Evolutionary conservation across 257 asterid species (phyloP), one percentile per base, ranked within the genome.

Genomic region (Lantana camara): DNA sequence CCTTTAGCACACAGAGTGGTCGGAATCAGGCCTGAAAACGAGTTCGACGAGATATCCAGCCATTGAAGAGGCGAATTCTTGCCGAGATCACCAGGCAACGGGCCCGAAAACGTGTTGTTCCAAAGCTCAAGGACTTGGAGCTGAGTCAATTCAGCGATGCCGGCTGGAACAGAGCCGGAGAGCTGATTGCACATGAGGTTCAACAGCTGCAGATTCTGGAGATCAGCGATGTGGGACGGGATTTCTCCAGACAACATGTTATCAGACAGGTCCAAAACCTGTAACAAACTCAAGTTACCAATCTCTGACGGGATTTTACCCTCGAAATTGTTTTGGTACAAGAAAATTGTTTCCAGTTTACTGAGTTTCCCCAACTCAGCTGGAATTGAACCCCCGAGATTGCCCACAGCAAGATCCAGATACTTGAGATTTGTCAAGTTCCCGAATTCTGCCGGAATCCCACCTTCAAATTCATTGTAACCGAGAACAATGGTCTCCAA

Each of bases 41-140:
- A 67, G 30, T 86, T 86, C 12, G 95, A 77, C 8, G 95, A 86
- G 46, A 86, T 27, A 44, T 86, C 95, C 20, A 86, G 21, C 95
- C 91, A 79, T 42, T 79, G 83, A 19, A 86, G 77, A 3, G 91
- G 86, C 0, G 87, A 73, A 29, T 78, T 65, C 35, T 24, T 63
- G 50, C 95, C 95, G 9, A 86, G 91, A 42, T 83, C 85, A 35
- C 65, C 56, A 1, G 95, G 91, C 57, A 86, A 73, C 23, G 76
- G 68, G 21, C 95, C 95, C 11, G 87, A 69, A n/a, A 86, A 79
- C 16, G 87, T 69, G 65, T 86, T 86, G 63, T 86, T 86, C 95
- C 95, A 86, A 12, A 86, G 75, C 66, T 84, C 91, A 46, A 86
- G 66, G 9, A 81, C 87, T 32, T 72, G 49, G 13, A 86, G 73